Percentiles rank a stretch among this genome's conserved stretches.
Evolutionary conservation across 139 green algal species (phyloP).

Genomic region (Coccomyxa sp.): DNA sequence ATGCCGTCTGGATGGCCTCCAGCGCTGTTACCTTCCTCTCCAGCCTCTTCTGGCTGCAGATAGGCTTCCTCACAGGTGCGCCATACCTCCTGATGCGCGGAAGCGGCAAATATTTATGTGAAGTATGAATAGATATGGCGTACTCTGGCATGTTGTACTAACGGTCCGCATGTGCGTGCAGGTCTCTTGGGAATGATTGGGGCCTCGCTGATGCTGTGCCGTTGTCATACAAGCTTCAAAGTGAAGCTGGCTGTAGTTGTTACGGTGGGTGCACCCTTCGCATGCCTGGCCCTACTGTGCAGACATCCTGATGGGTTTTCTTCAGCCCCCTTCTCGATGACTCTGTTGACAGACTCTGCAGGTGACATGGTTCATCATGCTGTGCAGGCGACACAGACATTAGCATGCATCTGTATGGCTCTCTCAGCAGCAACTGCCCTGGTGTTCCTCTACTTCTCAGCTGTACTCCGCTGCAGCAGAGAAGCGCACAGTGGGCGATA

Average conservation of each 20-base stretch:
- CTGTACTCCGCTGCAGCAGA: not conserved
- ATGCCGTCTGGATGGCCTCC: not conserved
- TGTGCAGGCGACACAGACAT: not conserved
- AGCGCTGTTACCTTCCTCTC: not conserved
- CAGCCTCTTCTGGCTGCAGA: not conserved
- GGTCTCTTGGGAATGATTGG: not conserved
- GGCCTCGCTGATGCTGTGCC: not conserved
- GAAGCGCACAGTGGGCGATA: not conserved
- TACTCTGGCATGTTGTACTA: too few relatives aligned
- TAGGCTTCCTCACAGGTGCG: not conserved
- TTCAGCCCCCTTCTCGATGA: not conserved
- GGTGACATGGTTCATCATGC: not conserved
- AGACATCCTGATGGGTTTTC: not conserved
- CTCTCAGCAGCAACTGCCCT: not conserved
- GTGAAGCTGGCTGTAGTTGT: not conserved
- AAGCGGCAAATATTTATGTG: too few relatives aligned
- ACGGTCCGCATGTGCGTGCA: too few relatives aligned
- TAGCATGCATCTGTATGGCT: not conserved
- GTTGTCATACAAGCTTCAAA: not conserved
- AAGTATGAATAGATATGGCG: too few relatives aligned
- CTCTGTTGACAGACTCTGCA: not conserved
- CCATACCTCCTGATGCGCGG: too few relatives aligned
- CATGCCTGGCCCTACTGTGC: not conserved
- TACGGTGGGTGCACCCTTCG: not conserved
- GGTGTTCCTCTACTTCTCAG: not conserved